Base-by-base conservation (phyloP, 768 basidiomycete species). In the Podaxis mareebaensis region DNA sequence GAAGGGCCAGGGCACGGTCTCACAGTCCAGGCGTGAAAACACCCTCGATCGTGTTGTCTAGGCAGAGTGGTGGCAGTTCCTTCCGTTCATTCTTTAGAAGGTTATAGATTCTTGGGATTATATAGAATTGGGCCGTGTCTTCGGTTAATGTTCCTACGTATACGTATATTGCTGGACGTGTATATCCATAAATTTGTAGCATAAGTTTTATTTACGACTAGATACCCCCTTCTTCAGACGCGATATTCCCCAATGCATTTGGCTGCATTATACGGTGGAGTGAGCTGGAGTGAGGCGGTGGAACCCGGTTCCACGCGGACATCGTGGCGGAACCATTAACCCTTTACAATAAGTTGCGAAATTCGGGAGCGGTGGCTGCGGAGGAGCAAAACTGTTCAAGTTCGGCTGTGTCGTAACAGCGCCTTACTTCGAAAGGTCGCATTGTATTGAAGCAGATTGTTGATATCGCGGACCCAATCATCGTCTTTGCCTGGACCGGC, bases 401-500 rank as follows among this genome's bases (percentile, higher is more conserved):
- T 84, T 66, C 90, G 83, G 70, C 85, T 87, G 68, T 93, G 89
- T 67, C 89, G 77, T 65, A 92, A 74, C 64, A 93, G 77, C n/a
- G 91, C 92, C 75, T 94, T 94, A 78, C 92, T 93, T 72, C 92
- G 79, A 75, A 97, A 97, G 0, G 95, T 94, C 30, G 93, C 93
- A 67, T 97, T 97, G 77, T 96, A 97, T 75, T 96, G 94, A 61
- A 97, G 77, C 63, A 97, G 76, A 67, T 94, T 95, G 74, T 96
- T 96, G 75, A 97, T 97, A 71, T 97, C 95, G 60, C 92, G 83
- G n/a, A 96, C 94, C 95, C 95, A 97, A 69, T 95, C 94, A 71
- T 94, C 92, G 68, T 93, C 92, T 70, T 90, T 92, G 11, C 92
- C 90, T 28, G 87, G 90, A 8, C 84, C 84, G 26, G 85, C 91